Conservation (phyloP, 139 green algal species). For the Coelastrella sp. region DNA sequence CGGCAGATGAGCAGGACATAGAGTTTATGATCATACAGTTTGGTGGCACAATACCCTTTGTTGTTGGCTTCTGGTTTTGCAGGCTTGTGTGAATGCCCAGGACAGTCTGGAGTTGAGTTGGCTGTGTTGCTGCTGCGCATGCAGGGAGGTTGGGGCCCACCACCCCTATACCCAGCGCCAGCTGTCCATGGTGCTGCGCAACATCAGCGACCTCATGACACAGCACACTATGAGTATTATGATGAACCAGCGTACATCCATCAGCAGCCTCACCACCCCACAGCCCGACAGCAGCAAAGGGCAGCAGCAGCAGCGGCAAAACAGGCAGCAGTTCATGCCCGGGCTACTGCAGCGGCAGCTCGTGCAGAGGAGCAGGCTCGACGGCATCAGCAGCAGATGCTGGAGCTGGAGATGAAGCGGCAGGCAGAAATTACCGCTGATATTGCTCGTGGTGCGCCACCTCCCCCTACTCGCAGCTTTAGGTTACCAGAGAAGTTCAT, state of each 20-base stretch:
- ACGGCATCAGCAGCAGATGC: conserved; percentile 8
- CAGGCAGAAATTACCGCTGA: conserved; percentile 51
- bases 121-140: background rate
- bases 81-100: too few relatives aligned
- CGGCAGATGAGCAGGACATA: background rate
- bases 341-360: conserved; percentile 4
- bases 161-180: background rate
- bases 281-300: conserved; percentile 19
- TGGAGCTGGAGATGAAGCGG: conserved; percentile 17
- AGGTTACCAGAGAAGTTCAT: conserved; percentile 63
- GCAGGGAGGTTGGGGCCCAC: conserved; percentile 14
- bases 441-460: conserved; percentile 64
- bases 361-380: background rate
- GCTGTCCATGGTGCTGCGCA: background rate
- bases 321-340: background rate
- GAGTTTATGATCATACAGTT: too few relatives aligned
- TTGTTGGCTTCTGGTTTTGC: too few relatives aligned
- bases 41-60: too few relatives aligned
- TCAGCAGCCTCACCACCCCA: background rate
- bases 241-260: background rate
- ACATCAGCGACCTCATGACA: background rate
- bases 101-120: background rate
- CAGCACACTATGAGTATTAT: background rate
- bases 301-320: background rate
- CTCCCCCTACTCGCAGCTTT: conserved; percentile 44